A percentile compares a stretch with the other conserved stretches of the same genome.
These are phyloP conservation scores for Monilinia laxa DNA, from an alignment of 2,329 filamentous ascomycete species.

Conservation along the genomic window DNA sequence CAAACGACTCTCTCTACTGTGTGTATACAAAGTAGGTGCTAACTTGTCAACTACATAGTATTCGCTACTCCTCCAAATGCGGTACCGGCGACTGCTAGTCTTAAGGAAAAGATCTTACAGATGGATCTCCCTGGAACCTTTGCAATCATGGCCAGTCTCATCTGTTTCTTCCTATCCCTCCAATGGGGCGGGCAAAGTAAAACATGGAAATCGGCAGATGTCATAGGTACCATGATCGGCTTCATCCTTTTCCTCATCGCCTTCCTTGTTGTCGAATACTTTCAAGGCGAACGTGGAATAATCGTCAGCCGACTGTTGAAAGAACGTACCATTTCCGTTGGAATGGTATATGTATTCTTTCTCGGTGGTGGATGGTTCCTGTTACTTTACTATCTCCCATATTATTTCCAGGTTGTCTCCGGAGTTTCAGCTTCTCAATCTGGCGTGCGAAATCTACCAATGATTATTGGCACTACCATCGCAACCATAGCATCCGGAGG, in stretches of 20 bases:
- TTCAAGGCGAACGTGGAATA: constrained; percentile 51
- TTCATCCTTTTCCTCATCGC: constrained; percentile 38
- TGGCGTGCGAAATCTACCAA: constrained; percentile 45
- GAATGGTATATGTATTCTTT: constrained; percentile 45
- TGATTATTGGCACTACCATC: constrained; percentile 38
- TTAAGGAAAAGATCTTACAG: constrained; percentile 49
- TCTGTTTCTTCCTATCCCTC: constrained; percentile 49
- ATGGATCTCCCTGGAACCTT: constrained; percentile 50
- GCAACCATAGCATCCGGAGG: constrained; percentile 41
- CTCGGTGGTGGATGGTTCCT: constrained; percentile 48
- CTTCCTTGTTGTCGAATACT: constrained; percentile 45
- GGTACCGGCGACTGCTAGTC: constrained; percentile 42
- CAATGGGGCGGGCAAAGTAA: constrained; percentile 50
- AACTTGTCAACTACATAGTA: background rate
- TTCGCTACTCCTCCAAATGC: constrained; percentile 43
- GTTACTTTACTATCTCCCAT: constrained; percentile 49
- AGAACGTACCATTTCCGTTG: constrained; percentile 47
- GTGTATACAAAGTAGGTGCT: background rate
- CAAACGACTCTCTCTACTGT: background rate
- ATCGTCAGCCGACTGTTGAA: constrained; percentile 48
- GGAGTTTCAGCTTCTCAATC: constrained; percentile 40
- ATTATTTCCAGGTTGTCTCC: constrained; percentile 51
- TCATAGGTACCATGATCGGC: constrained; percentile 48
- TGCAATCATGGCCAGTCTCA: constrained; percentile 47
- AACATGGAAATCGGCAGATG: constrained; percentile 45